Conservation (phyloP, 2,329 filamentous ascomycete genomes). For the Sporothrix phasma region DNA sequence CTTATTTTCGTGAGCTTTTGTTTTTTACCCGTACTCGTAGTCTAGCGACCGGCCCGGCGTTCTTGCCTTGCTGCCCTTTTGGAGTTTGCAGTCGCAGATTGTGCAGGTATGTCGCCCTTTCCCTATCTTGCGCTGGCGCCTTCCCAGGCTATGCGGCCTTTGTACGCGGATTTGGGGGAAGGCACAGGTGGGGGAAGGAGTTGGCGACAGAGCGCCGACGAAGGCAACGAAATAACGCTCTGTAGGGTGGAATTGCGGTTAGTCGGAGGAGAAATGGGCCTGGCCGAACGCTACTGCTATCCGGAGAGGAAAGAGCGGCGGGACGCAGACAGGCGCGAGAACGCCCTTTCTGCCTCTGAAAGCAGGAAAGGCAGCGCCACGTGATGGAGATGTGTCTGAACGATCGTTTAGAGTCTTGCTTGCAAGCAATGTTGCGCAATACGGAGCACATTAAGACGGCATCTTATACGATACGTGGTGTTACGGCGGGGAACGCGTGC, state of each 20-base stretch:
- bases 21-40: too few relatives aligned
- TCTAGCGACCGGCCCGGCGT: not conserved
- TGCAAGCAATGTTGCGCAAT: not conserved
- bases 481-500: not conserved
- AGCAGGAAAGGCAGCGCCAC: not conserved
- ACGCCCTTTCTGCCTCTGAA: not conserved
- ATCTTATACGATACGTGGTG: not conserved
- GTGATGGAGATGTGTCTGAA: not conserved
- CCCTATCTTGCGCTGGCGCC: conserved; percentile 9
- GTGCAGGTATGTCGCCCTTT: conserved; percentile 4
- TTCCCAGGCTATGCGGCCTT: conserved; percentile 9
- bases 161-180: conserved; percentile 1
- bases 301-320: not conserved
- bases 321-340: not conserved
- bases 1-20: not conserved
- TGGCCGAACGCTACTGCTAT: conserved; percentile 1
- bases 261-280: conserved; percentile 1
- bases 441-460: not conserved
- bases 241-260: not conserved
- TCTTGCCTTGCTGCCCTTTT: not conserved
- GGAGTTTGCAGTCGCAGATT: not conserved
- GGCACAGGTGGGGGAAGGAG: not conserved
- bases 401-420: not conserved
- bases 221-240: not conserved
- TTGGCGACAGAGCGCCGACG: not conserved